Percentiles rank a stretch among this genome's conserved stretches.
These are phyloP conservation scores for Globisporangium ultimum DNA, from an alignment of 352 stramenopile genomes.

Conservation along the genomic window DNA sequence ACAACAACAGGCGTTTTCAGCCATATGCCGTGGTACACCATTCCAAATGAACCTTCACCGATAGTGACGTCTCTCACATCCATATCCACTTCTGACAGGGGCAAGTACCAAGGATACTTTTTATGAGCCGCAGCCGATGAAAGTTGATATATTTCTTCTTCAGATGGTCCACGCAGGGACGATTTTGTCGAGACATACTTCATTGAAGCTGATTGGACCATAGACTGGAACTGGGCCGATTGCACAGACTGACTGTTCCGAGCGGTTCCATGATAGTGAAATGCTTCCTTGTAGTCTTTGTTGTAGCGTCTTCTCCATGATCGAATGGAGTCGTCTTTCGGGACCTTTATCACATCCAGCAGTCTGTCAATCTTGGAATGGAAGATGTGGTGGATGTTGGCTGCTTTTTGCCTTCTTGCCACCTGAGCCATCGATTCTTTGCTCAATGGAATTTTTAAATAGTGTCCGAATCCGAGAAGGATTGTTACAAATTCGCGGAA, in stretches of 20 bases:
- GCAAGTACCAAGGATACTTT: too few relatives aligned
- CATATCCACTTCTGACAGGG: too few relatives aligned
- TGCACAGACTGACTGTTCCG: too few relatives aligned
- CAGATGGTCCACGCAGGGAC: too few relatives aligned
- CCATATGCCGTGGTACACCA: background rate
- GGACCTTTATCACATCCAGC: background rate
- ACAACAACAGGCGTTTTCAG: conserved; percentile 4
- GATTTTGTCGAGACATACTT: too few relatives aligned
- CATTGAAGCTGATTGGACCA: too few relatives aligned
- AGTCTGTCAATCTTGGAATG: conserved; percentile 8
- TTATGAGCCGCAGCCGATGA: too few relatives aligned
- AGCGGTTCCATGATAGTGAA: too few relatives aligned
- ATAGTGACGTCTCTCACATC: background rate
- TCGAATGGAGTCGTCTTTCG: background rate
- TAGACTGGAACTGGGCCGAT: too few relatives aligned
- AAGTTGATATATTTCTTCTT: too few relatives aligned
- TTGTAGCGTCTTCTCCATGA: background rate
- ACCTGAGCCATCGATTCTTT: background rate
- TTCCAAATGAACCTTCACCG: background rate
- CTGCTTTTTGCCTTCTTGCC: background rate
- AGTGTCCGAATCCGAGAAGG: background rate
- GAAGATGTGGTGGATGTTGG: background rate
- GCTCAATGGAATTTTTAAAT: background rate
- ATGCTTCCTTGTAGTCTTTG: background rate
- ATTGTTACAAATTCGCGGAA: background rate